A percentile compares a stretch with the other conserved stretches of the same genome.
These are phyloP conservation scores for Albizia julibrissin DNA, from an alignment of 306 rosid species.

Conservation along the genomic window DNA sequence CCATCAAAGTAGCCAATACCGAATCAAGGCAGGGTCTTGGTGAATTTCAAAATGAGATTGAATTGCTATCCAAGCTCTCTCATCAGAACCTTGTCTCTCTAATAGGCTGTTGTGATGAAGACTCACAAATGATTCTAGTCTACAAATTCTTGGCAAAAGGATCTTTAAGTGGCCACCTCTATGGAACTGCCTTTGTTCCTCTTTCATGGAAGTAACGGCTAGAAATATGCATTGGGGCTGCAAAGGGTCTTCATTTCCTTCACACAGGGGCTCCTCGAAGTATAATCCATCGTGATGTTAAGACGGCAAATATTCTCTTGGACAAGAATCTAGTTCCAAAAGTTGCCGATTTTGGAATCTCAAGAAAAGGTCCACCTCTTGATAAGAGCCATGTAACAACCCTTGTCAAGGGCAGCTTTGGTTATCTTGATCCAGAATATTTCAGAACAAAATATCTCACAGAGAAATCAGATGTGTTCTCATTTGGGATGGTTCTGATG, in stretches of 20 bases:
- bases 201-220: conserved; percentile 87
- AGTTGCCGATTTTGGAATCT: conserved; percentile 95
- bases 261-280: conserved; percentile 78
- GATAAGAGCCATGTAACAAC: conserved; percentile 96
- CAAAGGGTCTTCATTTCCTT: conserved; percentile 92
- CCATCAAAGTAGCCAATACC: conserved; percentile 35
- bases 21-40: conserved; percentile 64
- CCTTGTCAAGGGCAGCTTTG: conserved; percentile 93
- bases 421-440: conserved; percentile 97
- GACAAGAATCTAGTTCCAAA: conserved; percentile 85
- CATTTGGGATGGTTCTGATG: background rate
- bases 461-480: conserved; percentile 88
- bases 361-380: conserved; percentile 87
- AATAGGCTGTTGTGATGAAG: conserved; percentile 86
- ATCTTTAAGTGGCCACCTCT: conserved; percentile 82
- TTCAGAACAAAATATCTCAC: conserved; percentile 76
- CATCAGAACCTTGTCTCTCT: conserved; percentile 76
- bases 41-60: conserved; percentile 90
- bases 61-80: conserved; percentile 85
- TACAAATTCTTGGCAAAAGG: conserved; percentile 96
- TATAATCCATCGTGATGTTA: conserved; percentile 89
- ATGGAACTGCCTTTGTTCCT: conserved; percentile 72
- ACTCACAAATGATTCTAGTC: conserved; percentile 88
- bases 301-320: conserved; percentile 92
- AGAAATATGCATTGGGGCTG: conserved; percentile 92